Conservation (phyloP, 2,329 filamentous ascomycete species). For the Penicillium sp. region DNA sequence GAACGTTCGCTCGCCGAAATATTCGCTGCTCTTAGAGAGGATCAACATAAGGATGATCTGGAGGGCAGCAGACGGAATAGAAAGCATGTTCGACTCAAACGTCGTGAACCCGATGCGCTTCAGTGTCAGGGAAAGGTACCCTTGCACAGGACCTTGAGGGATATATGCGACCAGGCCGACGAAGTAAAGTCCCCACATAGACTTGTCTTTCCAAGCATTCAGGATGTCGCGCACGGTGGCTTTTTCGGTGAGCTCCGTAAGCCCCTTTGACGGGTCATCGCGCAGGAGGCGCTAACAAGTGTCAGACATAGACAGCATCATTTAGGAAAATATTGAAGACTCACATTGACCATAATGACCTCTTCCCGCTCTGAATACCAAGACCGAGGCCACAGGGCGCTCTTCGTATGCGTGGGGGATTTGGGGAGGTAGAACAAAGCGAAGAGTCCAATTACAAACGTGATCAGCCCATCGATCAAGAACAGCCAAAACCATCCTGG, state of each 20-base stretch:
- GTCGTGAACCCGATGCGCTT: constrained; percentile 34
- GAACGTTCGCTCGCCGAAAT: constrained; percentile 58
- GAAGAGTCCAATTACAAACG: constrained; percentile 47
- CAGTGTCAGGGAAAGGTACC: constrained; percentile 62
- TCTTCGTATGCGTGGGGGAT: constrained; percentile 35
- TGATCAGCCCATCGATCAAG: constrained; percentile 51
- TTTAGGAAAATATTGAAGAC: background rate
- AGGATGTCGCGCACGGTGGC: constrained; percentile 51
- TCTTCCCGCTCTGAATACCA: constrained; percentile 38
- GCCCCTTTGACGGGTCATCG: constrained; percentile 60
- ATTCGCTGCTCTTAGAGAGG: constrained; percentile 54
- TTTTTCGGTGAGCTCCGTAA: constrained; percentile 53
- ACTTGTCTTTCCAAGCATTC: constrained; percentile 51
- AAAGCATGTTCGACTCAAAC: constrained; percentile 39
- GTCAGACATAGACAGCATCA: background rate
- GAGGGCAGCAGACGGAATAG: constrained; percentile 38
- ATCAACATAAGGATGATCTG: constrained; percentile 59
- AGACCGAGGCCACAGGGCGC: constrained; percentile 25
- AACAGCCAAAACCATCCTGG: constrained; percentile 51
- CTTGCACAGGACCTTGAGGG: constrained; percentile 53
- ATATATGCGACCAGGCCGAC: constrained; percentile 53
- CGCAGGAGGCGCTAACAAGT: constrained; percentile 52
- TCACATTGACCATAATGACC: constrained; percentile 35
- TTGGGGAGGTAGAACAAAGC: constrained; percentile 35
- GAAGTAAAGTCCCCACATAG: constrained; percentile 58